Conservation (phyloP, 805 yeast species). For the Cephaloascus albidus region DNA sequence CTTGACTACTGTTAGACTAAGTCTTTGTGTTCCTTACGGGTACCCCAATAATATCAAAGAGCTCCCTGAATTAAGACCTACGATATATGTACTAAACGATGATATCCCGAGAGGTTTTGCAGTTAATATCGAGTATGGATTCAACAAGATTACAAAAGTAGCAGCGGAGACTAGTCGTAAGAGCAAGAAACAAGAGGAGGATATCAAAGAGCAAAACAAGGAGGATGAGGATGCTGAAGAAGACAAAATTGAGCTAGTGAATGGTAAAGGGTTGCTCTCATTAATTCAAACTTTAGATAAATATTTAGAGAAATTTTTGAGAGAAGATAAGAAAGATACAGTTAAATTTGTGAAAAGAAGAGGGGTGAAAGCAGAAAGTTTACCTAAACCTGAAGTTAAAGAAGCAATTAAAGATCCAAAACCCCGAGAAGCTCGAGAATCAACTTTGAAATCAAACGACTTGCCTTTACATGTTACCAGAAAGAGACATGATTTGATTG, state of each 20-base stretch:
- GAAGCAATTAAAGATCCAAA: background rate
- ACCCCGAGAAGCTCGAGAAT: no score
- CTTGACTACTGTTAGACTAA: constrained; percentile 39
- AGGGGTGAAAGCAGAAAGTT: constrained; percentile 3
- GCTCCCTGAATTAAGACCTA: constrained; percentile 24
- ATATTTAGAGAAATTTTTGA: constrained; percentile 48
- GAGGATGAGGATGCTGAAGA: background rate
- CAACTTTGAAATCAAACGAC: background rate
- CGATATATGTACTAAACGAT: constrained; percentile 47
- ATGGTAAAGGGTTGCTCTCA: constrained; percentile 43
- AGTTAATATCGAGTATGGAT: constrained; percentile 59
- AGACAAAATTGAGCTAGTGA: constrained; percentile 20
- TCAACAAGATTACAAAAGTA: constrained; percentile 30
- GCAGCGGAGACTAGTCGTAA: constrained; percentile 12
- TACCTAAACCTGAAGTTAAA: background rate
- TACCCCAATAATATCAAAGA: constrained; percentile 33
- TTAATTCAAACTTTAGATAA: constrained; percentile 46
- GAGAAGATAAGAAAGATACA: constrained; percentile 50
- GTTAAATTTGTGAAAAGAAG: constrained; percentile 44
- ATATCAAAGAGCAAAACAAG: constrained; percentile 1
- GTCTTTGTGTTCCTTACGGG: constrained; percentile 41
- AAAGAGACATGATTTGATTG: background rate
- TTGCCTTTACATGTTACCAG: background rate
- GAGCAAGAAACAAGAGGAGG: constrained; percentile 7
- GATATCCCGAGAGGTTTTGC: constrained; percentile 67